Conservation (phyloP, 805 yeast genomes). For the Saturnispora diversa region DNA sequence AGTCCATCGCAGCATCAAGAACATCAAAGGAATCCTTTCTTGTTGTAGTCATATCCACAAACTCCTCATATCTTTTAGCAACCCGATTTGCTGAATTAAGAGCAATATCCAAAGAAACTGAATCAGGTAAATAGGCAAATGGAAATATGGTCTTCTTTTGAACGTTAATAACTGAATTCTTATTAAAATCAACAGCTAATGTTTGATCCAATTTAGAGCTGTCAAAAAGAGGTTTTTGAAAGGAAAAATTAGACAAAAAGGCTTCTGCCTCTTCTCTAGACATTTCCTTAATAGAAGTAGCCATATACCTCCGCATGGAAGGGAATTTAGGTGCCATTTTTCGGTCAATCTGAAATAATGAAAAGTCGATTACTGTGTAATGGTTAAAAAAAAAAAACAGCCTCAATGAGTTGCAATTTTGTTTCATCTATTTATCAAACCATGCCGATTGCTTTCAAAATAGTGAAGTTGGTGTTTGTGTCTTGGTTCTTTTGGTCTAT, state of each 20-base stretch:
- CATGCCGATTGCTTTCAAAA: neutral
- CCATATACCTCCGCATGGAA: neutral
- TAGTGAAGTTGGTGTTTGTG: neutral
- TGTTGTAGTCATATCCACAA: neutral
- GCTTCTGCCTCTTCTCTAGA: neutral
- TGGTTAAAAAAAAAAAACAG: neutral
- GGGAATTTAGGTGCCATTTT: neutral
- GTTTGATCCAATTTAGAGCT: neutral
- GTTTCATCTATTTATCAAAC: neutral
- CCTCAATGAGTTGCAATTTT: too few species aligned
- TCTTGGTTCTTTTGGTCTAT: conserved; percentile 2
- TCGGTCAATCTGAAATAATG: neutral
- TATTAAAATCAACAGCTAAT: neutral
- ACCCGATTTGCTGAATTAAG: neutral
- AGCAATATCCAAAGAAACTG: conserved; percentile 16
- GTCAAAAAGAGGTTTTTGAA: neutral
- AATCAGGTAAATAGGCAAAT: conserved; percentile 11
- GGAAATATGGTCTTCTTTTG: conserved; percentile 8
- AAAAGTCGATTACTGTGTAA: neutral
- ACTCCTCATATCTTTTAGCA: neutral
- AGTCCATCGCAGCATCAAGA: conserved; percentile 1
- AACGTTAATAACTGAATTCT: neutral
- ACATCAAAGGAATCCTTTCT: neutral
- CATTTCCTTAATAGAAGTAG: neutral
- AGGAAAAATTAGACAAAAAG: neutral